Conservation (phyloP, 208 protist genomes). For the Leishmania martiniquensis region DNA sequence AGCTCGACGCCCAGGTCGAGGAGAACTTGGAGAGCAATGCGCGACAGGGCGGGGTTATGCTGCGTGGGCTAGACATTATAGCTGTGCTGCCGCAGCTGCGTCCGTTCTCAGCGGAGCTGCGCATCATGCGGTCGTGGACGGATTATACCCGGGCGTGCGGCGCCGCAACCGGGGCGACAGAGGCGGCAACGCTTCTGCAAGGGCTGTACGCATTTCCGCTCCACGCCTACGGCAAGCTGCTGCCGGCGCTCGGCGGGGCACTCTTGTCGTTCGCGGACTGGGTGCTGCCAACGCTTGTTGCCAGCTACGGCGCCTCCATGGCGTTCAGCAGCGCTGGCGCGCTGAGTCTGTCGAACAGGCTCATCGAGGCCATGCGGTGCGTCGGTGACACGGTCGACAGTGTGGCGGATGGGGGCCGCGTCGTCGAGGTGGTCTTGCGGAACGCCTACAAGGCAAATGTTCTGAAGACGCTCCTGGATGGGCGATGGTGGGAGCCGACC, state of each 20-base stretch:
- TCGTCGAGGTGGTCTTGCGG: conserved; percentile 61
- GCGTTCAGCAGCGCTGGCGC: conserved; percentile 20
- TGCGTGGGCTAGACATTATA: conserved; percentile 79
- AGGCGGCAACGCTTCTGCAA: conserved; percentile 18
- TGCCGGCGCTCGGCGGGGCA: conserved; percentile 36
- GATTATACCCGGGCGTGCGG: conserved; percentile 26
- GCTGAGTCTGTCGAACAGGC: conserved; percentile 27
- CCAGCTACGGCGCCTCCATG: conserved; percentile 38
- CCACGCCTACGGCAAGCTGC: conserved; percentile 35
- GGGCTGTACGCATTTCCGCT: conserved; percentile 13
- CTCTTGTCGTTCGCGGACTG: conserved; percentile 39
- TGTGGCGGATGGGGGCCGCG: conserved; percentile 42
- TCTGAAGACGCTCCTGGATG: conserved; percentile 52
- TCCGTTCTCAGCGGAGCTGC: conserved; percentile 66
- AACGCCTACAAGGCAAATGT: conserved; percentile 82
- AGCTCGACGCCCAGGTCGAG: conserved; percentile 55
- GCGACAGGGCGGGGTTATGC: conserved; percentile 57
- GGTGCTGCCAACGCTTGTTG: conserved; percentile 42
- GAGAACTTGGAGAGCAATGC: conserved; percentile 56
- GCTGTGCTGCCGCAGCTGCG: conserved; percentile 65
- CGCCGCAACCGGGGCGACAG: conserved; percentile 13
- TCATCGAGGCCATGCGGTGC: conserved; percentile 51
- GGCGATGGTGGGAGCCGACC: conserved; percentile 55
- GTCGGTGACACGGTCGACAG: conserved; percentile 36
- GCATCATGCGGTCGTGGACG: conserved; percentile 75